Base-by-base conservation (phyloP, 306 rosid species). In the Malus asiatica region DNA sequence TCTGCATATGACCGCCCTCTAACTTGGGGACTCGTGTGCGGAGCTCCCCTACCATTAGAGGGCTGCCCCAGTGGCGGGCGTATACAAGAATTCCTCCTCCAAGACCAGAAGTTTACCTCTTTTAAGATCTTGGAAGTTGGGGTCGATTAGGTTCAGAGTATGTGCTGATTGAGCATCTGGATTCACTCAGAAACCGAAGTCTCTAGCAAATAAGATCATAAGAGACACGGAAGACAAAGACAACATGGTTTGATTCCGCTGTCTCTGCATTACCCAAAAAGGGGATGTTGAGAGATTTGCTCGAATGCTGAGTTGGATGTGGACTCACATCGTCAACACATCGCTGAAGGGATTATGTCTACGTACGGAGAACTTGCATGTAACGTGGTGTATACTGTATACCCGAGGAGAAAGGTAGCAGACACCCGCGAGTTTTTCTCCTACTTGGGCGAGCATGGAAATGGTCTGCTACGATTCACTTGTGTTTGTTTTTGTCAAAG, bases 191-290 rank as follows among this genome's bases (percentile, higher is more conserved):
- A 29, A 51, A 51, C 19, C 16, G 10, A 76, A 40, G 38, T 51
- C 44, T 53, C 44, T 40, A 52, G 65, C 15, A 51, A 35, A 51
- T 52, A 66, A 38, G 44, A 40, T 40, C 40, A 35, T 35, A 75
- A 71, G 77, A 78, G 77, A 81, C 85, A 78, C 66, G 85, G 85
- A 75, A 81, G 83, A 75, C 83, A 78, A 35, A 42, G 72, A 75
- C 35, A 30, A 59, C 67, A 66, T 70, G 66, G 62, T 70, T 32
- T 69, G 52, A 77, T 70, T 27, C 5, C 25, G 74, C 69, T 35
- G 68, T 76, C 73, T 75, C 63, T 62, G 6, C 23, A 19, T 11
- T 23, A 64, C 65, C 73, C 5, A 16, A 52, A 32, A 32, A 51
- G 80, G 67, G 46, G 70, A 69, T 25, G 73, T 18, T 51, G 44